phyloP scores from a whole-genome alignment of 805 yeast genomes.

The Yarrowia yakushimensis region DNA sequence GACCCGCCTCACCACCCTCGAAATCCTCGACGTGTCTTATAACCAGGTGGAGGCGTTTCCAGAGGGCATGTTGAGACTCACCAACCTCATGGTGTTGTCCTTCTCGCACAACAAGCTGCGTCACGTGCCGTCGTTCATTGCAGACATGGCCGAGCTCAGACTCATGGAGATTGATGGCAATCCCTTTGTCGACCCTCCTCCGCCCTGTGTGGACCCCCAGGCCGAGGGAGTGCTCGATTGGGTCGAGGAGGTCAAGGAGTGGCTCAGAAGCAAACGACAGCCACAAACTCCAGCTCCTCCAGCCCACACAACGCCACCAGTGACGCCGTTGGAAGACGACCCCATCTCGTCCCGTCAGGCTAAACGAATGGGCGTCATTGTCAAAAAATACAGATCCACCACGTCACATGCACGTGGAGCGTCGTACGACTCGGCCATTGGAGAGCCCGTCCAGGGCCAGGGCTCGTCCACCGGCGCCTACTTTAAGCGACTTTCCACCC shows the following conservation, averaged over 20 bases:
- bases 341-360: constrained; percentile 57
- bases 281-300: background rate
- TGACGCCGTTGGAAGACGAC: constrained; percentile 14
- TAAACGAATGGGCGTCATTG: constrained; percentile 71
- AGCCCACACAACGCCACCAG: constrained; percentile 25
- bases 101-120: constrained; percentile 57
- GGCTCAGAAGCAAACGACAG: constrained; percentile 39
- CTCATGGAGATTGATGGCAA: constrained; percentile 61
- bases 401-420: constrained; percentile 5
- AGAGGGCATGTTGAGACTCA: constrained; percentile 40
- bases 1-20: constrained; percentile 45
- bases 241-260: constrained; percentile 43
- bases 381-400: constrained; percentile 39
- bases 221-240: constrained; percentile 46
- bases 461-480: constrained; percentile 44
- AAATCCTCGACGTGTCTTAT: constrained; percentile 61
- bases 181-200: constrained; percentile 53
- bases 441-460: constrained; percentile 2
- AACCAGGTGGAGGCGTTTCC: constrained; percentile 54
- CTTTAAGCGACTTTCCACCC: constrained; percentile 59
- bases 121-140: constrained; percentile 51
- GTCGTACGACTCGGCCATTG: constrained; percentile 24
- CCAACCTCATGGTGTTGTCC: constrained; percentile 53
- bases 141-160: constrained; percentile 50
- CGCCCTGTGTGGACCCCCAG: constrained; percentile 40